A percentile compares a stretch with the other conserved stretches of the same genome.
Conservation (phyloP, 2,329 filamentous ascomycete species). For the Penicillium sp. region DNA sequence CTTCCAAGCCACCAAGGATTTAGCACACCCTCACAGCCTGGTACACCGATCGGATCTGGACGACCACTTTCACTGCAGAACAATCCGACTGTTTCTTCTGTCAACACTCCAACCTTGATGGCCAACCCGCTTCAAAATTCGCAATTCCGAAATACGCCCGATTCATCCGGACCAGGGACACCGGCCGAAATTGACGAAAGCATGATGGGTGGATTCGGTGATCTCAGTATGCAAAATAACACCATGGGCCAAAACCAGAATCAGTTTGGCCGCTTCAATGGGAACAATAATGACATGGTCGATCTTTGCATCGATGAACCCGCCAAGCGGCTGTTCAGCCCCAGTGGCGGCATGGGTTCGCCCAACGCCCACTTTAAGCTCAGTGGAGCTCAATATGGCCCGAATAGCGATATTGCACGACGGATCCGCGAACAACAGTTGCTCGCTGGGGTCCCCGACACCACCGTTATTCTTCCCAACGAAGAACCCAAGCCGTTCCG, state of each 20-base stretch:
- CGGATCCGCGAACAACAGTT: conserved; percentile 65
- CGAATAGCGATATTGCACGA: conserved; percentile 72
- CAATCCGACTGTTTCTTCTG: conserved; percentile 94
- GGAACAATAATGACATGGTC: conserved; percentile 54
- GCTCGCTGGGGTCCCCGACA: conserved; percentile 55
- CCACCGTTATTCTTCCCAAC: conserved; percentile 54
- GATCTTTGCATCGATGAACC: conserved; percentile 82
- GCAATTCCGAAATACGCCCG: conserved; percentile 57
- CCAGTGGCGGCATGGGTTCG: conserved; percentile 69
- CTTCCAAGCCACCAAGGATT: conserved; percentile 74
- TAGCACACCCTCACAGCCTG: conserved; percentile 73
- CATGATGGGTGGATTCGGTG: conserved; percentile 62
- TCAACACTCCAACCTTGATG: conserved; percentile 89
- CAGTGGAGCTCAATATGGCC: conserved; percentile 71
- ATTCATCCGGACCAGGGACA: conserved; percentile 68
- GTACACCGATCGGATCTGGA: conserved; percentile 74
- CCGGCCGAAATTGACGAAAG: conserved; percentile 75
- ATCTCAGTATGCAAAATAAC: conserved; percentile 57
- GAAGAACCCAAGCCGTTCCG: conserved; percentile 98
- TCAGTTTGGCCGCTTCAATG: conserved; percentile 44
- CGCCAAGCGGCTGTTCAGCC: conserved; percentile 88
- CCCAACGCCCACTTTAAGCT: conserved; percentile 72
- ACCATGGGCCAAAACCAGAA: conserved; percentile 44
- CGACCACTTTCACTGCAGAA: conserved; percentile 74
- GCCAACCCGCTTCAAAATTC: conserved; percentile 67